Conservation (phyloP, 2,329 filamentous ascomycete species). For the Trichophaea hybrida region DNA sequence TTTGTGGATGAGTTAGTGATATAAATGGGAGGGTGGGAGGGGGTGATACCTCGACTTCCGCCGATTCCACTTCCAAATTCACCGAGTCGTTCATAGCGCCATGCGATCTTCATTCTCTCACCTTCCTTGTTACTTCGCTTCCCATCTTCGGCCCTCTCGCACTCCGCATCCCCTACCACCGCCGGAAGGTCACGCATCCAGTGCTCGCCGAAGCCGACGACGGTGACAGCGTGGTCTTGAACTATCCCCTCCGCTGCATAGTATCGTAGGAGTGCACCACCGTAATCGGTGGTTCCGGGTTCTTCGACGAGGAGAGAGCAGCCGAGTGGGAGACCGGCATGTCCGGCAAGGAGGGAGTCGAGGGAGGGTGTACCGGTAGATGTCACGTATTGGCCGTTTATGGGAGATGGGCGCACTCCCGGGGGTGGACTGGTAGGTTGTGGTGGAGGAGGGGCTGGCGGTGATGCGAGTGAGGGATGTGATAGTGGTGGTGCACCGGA, state of each 20-base stretch:
- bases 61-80: slow-evolving; percentile 41
- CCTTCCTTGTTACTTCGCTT: slow-evolving; percentile 35
- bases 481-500: slow-evolving; percentile 1
- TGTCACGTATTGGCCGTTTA: slow-evolving; percentile 75
- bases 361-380: slow-evolving; percentile 82
- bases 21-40: not conserved
- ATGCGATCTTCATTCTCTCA: slow-evolving; percentile 97
- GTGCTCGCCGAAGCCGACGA: slow-evolving; percentile 61
- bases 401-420: slow-evolving; percentile 61
- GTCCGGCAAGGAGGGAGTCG: slow-evolving; percentile 71
- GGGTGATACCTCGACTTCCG: slow-evolving; percentile 15
- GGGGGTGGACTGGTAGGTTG: slow-evolving; percentile 7
- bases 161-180: slow-evolving; percentile 31
- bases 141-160: slow-evolving; percentile 30
- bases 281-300: slow-evolving; percentile 85
- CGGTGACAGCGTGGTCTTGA: slow-evolving; percentile 78
- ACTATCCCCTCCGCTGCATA: slow-evolving; percentile 87
- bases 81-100: slow-evolving; percentile 80
- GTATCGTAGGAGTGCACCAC: slow-evolving; percentile 67
- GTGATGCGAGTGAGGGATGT: not conserved
- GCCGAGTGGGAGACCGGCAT: slow-evolving; percentile 70
- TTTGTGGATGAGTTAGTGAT: not conserved
- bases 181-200: slow-evolving; percentile 73
- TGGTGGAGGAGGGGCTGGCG: not conserved
- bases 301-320: slow-evolving; percentile 66